Evolutionary conservation across 2,329 filamentous ascomycete species (phyloP).

Genomic region (Epichloe sylvatica): DNA sequence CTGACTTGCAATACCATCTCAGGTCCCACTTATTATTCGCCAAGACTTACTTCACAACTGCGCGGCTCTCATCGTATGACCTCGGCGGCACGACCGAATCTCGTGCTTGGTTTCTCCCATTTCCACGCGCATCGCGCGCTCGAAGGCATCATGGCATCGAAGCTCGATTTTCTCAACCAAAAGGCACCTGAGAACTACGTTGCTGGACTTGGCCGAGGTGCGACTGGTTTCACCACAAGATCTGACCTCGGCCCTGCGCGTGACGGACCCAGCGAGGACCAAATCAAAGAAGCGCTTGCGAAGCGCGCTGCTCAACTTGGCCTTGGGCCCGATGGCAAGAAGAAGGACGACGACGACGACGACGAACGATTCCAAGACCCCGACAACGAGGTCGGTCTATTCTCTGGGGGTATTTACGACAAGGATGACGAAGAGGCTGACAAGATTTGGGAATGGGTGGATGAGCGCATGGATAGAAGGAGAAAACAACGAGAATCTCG

Average conservation of each 20-base stretch:
- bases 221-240: slow-evolving; percentile 93
- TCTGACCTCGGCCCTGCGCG: slow-evolving; percentile 91
- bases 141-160: slow-evolving; percentile 29
- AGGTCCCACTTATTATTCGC: background rate
- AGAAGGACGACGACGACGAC: slow-evolving; percentile 58
- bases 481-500: slow-evolving; percentile 89
- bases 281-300: slow-evolving; percentile 93
- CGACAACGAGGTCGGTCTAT: slow-evolving; percentile 91
- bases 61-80: too few species aligned
- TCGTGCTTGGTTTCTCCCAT: background rate
- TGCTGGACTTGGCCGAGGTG: slow-evolving; percentile 90
- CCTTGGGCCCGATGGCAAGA: slow-evolving; percentile 51
- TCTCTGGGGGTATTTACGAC: slow-evolving; percentile 90
- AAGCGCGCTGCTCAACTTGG: slow-evolving; percentile 84
- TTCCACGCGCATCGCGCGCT: slow-evolving; percentile 3
- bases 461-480: slow-evolving; percentile 91
- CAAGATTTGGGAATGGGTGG: slow-evolving; percentile 85
- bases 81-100: background rate
- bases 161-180: slow-evolving; percentile 75
- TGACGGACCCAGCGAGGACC: slow-evolving; percentile 91
- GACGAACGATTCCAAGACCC: slow-evolving; percentile 84
- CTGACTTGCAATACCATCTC: background rate
- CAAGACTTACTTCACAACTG: background rate
- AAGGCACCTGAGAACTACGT: slow-evolving; percentile 80
- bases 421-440: slow-evolving; percentile 97